Percentiles rank a stretch among this genome's conserved stretches.
These are phyloP conservation scores for Termitomyces sp. DNA, from an alignment of 768 basidiomycete species.

Conservation along the genomic window DNA sequence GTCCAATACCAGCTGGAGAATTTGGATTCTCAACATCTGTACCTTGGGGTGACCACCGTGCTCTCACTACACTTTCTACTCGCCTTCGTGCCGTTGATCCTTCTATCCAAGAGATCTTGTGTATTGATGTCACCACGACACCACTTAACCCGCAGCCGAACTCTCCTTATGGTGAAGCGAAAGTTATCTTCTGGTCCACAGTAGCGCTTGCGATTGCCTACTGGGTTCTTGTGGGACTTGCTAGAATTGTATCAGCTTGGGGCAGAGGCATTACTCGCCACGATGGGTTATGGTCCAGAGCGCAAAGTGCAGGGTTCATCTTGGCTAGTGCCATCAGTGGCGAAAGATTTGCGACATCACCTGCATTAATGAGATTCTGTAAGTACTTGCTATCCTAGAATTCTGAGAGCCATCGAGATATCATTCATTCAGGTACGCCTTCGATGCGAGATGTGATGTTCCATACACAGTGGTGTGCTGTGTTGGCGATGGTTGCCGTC, in stretches of 20 bases:
- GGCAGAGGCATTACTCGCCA: slow-evolving; percentile 59
- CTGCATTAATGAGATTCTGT: slow-evolving; percentile 88
- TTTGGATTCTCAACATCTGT: slow-evolving; percentile 79
- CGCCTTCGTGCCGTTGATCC: slow-evolving; percentile 88
- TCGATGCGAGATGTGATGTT: slow-evolving; percentile 89
- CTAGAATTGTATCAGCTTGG: slow-evolving; percentile 83
- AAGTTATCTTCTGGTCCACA: slow-evolving; percentile 66
- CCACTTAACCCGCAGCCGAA: slow-evolving; percentile 59
- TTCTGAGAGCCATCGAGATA: slow-evolving; percentile 5
- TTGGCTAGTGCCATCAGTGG: slow-evolving; percentile 92
- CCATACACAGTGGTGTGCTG: slow-evolving; percentile 89
- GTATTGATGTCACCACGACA: slow-evolving; percentile 73
- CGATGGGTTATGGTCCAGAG: slow-evolving; percentile 61
- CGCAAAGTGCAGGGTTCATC: slow-evolving; percentile 84
- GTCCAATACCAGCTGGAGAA: slow-evolving; percentile 73
- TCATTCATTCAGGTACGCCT: slow-evolving; percentile 70
- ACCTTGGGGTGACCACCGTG: slow-evolving; percentile 56
- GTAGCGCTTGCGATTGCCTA: slow-evolving; percentile 73
- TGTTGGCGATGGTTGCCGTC: slow-evolving; percentile 89
- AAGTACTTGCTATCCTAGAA: slow-evolving; percentile 23
- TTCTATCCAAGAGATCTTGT: slow-evolving; percentile 73
- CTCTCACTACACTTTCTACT: slow-evolving; percentile 80
- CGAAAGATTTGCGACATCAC: slow-evolving; percentile 77
- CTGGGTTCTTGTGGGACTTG: slow-evolving; percentile 76
- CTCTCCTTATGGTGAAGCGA: slow-evolving; percentile 61